Base-by-base conservation (phyloP, 192 early-diverging fungal genomes). In the Chytriomyces sp. region DNA sequence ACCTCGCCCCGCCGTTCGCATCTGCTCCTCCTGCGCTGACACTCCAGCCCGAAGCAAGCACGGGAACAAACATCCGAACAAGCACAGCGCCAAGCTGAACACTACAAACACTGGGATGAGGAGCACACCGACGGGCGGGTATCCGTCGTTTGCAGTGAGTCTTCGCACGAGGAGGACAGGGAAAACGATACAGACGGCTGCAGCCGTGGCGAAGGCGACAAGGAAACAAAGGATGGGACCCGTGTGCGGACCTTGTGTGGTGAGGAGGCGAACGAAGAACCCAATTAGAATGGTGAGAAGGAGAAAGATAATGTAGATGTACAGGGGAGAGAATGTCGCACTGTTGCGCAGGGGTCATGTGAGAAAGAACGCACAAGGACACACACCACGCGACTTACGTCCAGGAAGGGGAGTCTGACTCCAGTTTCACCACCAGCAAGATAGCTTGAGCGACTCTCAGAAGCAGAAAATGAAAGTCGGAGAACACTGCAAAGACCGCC, bases 361-460 rank as follows among this genome's bases (percentile, higher is more conserved):
- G n/a, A n/a, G n/a, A n/a, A n/a, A n/a, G n/a, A n/a, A n/a, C n/a
- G n/a, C n/a, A n/a, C n/a, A n/a, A n/a, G n/a, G n/a, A n/a, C n/a
- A n/a, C n/a, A n/a, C n/a, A n/a, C n/a, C n/a, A n/a, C n/a, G n/a
- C n/a, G n/a, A n/a, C 60, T 62, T 37, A 62, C 60, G 36, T 58
- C 78, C 78, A 79, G 1, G 69, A 56, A 7, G 40, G 49, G 25
- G 32, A 38, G 39, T 64, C 31, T 5, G 68, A 19, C 39, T 74
- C n/a, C 38, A 75, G 30, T 52, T 79, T 79, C 34, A 89, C 72
- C 33, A 87, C 74, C 6, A 97, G 78, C n/a, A 97, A 76, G 34
- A 92, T 76, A 7, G 81, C 83, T 65, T 89, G 81, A 39, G 78
- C 49, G 19, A 94, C 41, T 33, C 95, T 86, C 28, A 94, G 88